phyloP scores from a whole-genome alignment of 495 filamentous ascomycete genomes.

The Penicillium paxilli region DNA sequence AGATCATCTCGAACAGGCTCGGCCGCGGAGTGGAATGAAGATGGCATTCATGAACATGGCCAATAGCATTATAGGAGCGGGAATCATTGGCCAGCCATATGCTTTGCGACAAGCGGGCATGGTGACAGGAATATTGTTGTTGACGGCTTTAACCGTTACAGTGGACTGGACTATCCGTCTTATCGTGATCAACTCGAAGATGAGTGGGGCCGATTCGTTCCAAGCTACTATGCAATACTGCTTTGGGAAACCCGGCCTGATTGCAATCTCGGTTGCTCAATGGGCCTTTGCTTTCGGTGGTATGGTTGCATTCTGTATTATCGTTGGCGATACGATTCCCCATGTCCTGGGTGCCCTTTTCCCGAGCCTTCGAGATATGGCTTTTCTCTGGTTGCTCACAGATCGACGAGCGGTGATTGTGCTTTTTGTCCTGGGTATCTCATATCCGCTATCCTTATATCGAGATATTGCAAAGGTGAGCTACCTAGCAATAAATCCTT shows the following conservation, averaged over 20 bases:
- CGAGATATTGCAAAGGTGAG: constrained; percentile 93
- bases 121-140: constrained; percentile 71
- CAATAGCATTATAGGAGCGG: constrained; percentile 95
- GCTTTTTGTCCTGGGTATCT: constrained; percentile 78
- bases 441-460: constrained; percentile 91
- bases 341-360: constrained; percentile 82
- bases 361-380: constrained; percentile 68
- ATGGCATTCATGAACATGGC: constrained; percentile 98
- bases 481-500: background rate
- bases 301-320: constrained; percentile 97
- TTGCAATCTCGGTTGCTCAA: constrained; percentile 88
- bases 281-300: constrained; percentile 99
- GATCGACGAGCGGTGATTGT: constrained; percentile 82
- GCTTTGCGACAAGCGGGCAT: constrained; percentile 90
- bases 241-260: constrained; percentile 81
- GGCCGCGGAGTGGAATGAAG: constrained; percentile 65
- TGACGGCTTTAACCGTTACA: constrained; percentile 75
- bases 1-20: constrained; percentile 58
- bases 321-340: constrained; percentile 93
- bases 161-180: constrained; percentile 96
- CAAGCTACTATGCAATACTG: constrained; percentile 94
- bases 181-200: constrained; percentile 93
- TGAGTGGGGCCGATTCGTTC: constrained; percentile 88
- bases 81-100: constrained; percentile 97
- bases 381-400: constrained; percentile 78